Conservation (phyloP, 192 early-diverging fungal species). For the Coemansia sp. region DNA sequence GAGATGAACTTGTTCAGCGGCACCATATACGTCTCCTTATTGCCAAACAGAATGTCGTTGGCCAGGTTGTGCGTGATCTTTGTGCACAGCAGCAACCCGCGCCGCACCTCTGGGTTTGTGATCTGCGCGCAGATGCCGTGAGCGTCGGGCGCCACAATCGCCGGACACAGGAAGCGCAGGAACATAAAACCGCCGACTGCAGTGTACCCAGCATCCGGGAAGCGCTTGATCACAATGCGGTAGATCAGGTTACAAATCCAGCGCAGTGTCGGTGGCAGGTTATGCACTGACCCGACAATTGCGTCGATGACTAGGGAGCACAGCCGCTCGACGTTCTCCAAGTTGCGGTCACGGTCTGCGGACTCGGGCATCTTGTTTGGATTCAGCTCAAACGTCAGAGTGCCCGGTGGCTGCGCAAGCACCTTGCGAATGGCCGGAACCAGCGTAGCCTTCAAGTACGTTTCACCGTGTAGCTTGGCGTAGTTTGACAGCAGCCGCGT, state of each 20-base stretch:
- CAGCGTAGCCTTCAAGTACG: constrained; percentile 79
- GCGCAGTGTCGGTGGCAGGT: constrained; percentile 71
- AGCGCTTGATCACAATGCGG: constrained; percentile 72
- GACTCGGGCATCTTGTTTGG: constrained; percentile 68
- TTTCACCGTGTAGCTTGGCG: constrained; percentile 76
- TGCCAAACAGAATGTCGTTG: constrained; percentile 92
- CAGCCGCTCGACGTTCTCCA: constrained; percentile 74
- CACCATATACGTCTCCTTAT: constrained; percentile 94
- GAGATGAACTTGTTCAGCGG: constrained; percentile 87
- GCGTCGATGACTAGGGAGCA: constrained; percentile 80
- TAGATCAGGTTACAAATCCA: constrained; percentile 82
- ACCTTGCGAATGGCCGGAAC: constrained; percentile 77
- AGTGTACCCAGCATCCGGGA: constrained; percentile 80
- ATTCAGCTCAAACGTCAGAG: constrained; percentile 89
- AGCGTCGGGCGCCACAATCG: constrained; percentile 88
- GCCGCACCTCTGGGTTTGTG: constrained; percentile 69
- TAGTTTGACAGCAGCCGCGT: constrained; percentile 83
- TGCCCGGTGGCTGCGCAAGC: constrained; percentile 60
- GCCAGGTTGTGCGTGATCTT: constrained; percentile 97
- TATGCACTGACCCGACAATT: constrained; percentile 70
- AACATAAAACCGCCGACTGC: constrained; percentile 96
- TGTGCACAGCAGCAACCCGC: constrained; percentile 86
- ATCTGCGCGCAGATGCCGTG: constrained; percentile 72
- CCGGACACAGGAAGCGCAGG: constrained; percentile 92
- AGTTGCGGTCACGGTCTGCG: constrained; percentile 71